Evolutionary conservation across 768 basidiomycete species (phyloP).

Genomic region (Gloeostereum incarnatum): DNA sequence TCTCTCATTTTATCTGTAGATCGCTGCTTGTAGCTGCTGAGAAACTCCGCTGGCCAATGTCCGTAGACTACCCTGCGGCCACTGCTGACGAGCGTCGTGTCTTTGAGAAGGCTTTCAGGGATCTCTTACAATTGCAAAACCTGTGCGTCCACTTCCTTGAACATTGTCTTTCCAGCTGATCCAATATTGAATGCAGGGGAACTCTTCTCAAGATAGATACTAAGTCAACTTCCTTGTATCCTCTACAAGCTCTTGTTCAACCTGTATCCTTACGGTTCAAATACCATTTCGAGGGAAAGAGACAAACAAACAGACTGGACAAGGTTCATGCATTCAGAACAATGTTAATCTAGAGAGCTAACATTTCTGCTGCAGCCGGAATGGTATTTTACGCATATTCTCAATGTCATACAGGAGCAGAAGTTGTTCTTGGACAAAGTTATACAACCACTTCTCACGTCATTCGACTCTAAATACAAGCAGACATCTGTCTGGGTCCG

Average conservation of each 20-base stretch:
- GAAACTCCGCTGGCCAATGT: constrained; percentile 76
- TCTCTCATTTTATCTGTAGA: constrained; percentile 37
- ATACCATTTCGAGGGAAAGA: constrained; percentile 85
- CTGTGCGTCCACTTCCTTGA: constrained; percentile 45
- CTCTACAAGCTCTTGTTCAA: constrained; percentile 75
- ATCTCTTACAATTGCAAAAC: constrained; percentile 67
- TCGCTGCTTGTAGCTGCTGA: constrained; percentile 58
- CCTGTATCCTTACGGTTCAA: constrained; percentile 85
- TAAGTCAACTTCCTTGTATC: too few relatives aligned
- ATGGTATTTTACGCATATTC: constrained; percentile 91
- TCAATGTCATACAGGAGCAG: constrained; percentile 84
- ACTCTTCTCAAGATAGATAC: too few relatives aligned
- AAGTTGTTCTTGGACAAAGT: constrained; percentile 67
- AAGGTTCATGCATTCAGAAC: constrained; percentile 53
- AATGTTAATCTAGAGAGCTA: neutral
- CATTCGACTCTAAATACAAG: too few relatives aligned
- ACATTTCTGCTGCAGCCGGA: constrained; percentile 58
- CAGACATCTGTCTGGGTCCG: constrained; percentile 73
- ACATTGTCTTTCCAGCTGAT: too few relatives aligned
- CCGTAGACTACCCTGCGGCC: constrained; percentile 53
- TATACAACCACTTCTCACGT: constrained; percentile 59
- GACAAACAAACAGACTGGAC: constrained; percentile 86
- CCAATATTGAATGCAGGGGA: too few relatives aligned
- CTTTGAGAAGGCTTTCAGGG: constrained; percentile 75
- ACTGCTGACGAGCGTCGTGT: constrained; percentile 38